phyloP scores from a whole-genome alignment of 208 protist species.

The Trichomonas tenax region DNA sequence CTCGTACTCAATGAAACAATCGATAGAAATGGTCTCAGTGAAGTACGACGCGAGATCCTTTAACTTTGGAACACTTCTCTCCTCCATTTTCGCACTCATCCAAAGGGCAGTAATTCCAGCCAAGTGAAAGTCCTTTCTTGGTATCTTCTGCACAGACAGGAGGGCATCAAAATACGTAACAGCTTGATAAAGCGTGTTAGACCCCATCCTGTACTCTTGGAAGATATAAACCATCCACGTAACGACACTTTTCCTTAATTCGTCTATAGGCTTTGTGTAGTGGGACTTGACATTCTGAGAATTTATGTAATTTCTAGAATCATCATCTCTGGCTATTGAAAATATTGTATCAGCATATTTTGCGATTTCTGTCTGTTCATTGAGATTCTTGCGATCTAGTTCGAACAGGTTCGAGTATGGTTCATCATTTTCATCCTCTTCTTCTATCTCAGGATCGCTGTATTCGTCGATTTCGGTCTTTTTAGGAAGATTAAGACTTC shows the following conservation, averaged over 20 bases:
- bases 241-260: not conserved
- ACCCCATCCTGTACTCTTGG: not conserved
- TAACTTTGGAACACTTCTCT: not conserved
- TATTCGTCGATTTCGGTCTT: not conserved
- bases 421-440: not conserved
- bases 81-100: not conserved
- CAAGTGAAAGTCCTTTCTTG: not conserved
- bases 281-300: not conserved
- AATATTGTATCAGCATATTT: slow-evolving; percentile 2
- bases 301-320: not conserved
- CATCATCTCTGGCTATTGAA: not conserved
- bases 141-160: not conserved
- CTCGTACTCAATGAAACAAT: not conserved
- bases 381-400: not conserved
- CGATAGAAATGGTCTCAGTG: not conserved
- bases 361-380: not conserved
- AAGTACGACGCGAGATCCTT: not conserved
- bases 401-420: not conserved
- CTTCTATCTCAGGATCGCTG: not conserved
- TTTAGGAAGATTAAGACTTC: not conserved
- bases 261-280: not conserved
- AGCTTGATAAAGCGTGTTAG: not conserved
- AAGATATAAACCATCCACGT: not conserved
- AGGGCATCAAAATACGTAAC: not conserved
- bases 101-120: not conserved